Percentiles rank a stretch among this genome's conserved stretches.
Conservation (phyloP, 495 filamentous ascomycete species). For the Neurospora discreta region DNA sequence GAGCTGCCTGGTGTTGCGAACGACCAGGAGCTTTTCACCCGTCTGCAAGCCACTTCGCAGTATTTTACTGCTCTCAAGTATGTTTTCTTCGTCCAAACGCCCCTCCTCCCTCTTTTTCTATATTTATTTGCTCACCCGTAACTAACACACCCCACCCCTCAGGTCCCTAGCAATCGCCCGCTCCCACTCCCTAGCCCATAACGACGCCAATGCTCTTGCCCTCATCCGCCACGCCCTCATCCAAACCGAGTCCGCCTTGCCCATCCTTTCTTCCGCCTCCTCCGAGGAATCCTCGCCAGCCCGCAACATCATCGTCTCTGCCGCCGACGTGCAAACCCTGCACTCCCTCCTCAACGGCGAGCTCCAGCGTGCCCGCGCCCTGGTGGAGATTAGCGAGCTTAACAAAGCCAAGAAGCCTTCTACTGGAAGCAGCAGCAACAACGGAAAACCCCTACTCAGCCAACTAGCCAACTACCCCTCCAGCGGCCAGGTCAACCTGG, state of each 20-base stretch:
- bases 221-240: slow-evolving; percentile 60
- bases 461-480: slow-evolving; percentile 62
- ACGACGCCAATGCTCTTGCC: slow-evolving; percentile 73
- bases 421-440: not conserved
- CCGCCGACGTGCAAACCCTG: slow-evolving; percentile 44
- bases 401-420: slow-evolving; percentile 20
- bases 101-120: not conserved
- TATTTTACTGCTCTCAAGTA: slow-evolving; percentile 89
- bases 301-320: slow-evolving; percentile 48
- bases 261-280: slow-evolving; percentile 26
- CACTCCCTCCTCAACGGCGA: slow-evolving; percentile 50
- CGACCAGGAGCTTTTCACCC: slow-evolving; percentile 61
- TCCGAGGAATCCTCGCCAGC: slow-evolving; percentile 19
- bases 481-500: slow-evolving; percentile 50
- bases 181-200: slow-evolving; percentile 65
- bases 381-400: slow-evolving; percentile 67
- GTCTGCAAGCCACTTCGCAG: slow-evolving; percentile 62
- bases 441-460: slow-evolving; percentile 47
- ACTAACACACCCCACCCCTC: slow-evolving; percentile 4
- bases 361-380: slow-evolving; percentile 64
- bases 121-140: not conserved
- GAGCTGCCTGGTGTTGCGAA: slow-evolving; percentile 86
- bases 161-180: slow-evolving; percentile 80
- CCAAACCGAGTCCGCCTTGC: slow-evolving; percentile 31
- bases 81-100: slow-evolving; percentile 14